Evolutionary conservation across 176 grass and related monocot genomes (phyloP), one percentile per base, ranked within the genome.

Genomic region (Themeda triandra): DNA sequence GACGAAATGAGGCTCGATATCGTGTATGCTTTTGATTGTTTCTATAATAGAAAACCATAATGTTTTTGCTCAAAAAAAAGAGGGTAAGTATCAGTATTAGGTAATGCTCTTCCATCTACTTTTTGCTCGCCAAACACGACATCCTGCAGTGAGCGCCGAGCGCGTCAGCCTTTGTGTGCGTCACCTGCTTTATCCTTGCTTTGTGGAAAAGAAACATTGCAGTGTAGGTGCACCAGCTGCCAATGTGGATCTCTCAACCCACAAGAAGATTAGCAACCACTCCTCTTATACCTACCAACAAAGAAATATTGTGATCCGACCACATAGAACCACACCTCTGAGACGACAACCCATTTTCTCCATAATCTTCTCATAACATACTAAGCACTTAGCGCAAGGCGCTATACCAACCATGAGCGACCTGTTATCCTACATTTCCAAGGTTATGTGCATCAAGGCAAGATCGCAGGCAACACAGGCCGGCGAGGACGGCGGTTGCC

Each of bases 141-240:
- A 56, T 29, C 28, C 30, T 79, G 68, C 27, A 31, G 1, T 13
- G 59, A 66, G 53, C 59, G n/a, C n/a, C n/a, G n/a, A n/a, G n/a
- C n/a, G n/a, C n/a, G 60, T 67, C 32, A n/a, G 31, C 23, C 67
- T 69, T 69, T 69, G 66, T 69, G 33, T 69, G 67, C 33, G 40
- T 18, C 69, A 75, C 49, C 37, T 46, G 33, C 84, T 90, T 85
- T 54, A 73, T 85, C 64, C 19, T 86, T 71, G 66, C 37, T 88
- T 91, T 77, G 77, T 80, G 36, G 40, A 76, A 82, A 87, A 60
- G 76, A 92, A 88, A 80, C 9, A 51, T 62, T 10, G 39, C 56
- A 59, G 3, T 90, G 88, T 92, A 67, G 92, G 92, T 92, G 85
- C 30, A 95, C 92, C 92, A 73, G 84, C 92, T 77, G 69, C 82